Conservation (phyloP, 768 basidiomycete species). For the Phaeotremella skinneri region DNA sequence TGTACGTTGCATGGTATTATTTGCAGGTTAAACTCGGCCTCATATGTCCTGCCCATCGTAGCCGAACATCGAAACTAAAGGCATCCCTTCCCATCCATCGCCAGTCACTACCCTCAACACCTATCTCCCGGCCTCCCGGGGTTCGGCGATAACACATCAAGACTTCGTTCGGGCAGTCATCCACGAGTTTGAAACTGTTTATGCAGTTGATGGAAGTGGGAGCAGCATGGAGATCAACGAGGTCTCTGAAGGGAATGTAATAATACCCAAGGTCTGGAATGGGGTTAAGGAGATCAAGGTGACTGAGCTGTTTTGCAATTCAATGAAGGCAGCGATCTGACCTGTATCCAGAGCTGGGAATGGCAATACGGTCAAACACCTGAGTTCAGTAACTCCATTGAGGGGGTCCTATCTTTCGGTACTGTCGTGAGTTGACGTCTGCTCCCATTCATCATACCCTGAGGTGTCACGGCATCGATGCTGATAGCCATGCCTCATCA, state of each 20-base stretch:
- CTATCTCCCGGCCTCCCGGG: conserved; percentile 46
- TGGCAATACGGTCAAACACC: conserved; percentile 93
- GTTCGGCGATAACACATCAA: conserved; percentile 65
- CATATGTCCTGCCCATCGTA: conserved; percentile 44
- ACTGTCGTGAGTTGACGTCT: conserved; percentile 51
- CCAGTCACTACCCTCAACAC: conserved; percentile 75
- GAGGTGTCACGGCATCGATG: not conserved
- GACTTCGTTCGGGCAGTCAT: conserved; percentile 69
- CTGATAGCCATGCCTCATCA: conserved; percentile 8
- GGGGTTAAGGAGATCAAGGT: conserved; percentile 72
- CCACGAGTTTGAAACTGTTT: conserved; percentile 60
- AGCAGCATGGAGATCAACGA: conserved; percentile 46
- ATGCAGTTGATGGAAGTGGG: conserved; percentile 12
- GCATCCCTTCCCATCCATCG: conserved; percentile 86
- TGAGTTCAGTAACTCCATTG: conserved; percentile 71
- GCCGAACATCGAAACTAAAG: conserved; percentile 77
- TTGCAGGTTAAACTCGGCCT: not conserved
- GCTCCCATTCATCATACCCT: not conserved
- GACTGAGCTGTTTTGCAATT: conserved; percentile 52
- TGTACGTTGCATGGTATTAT: conserved; percentile 26
- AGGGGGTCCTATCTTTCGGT: conserved; percentile 54
- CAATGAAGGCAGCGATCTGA: not conserved
- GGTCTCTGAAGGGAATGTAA: conserved; percentile 56
- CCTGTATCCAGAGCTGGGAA: conserved; percentile 83
- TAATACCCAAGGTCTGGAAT: conserved; percentile 59